These are phyloP conservation scores for Chrysopogon serrulatus DNA, from an alignment of 176 grass and related monocot genomes.

Conservation along the genomic window DNA sequence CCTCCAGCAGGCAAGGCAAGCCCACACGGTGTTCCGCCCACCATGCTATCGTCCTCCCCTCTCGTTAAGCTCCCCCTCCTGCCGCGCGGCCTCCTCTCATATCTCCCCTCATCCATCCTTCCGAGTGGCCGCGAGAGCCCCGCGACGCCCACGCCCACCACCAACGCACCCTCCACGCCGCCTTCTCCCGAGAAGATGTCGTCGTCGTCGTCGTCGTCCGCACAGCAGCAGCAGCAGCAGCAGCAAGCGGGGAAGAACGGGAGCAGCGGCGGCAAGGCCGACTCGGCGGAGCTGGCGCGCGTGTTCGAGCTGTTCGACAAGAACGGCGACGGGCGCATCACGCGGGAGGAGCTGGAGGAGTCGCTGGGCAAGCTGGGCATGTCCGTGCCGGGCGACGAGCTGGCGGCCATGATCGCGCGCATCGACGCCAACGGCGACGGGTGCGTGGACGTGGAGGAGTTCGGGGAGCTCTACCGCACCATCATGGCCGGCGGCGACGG, in stretches of 20 bases:
- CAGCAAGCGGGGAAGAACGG: background rate
- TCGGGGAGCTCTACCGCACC: conserved; percentile 53
- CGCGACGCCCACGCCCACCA: background rate
- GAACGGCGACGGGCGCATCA: conserved; percentile 69
- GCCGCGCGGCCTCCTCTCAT: conserved; percentile 40
- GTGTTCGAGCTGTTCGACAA: conserved; percentile 77
- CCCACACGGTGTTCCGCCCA: background rate
- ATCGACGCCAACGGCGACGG: conserved; percentile 75
- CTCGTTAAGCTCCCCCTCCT: conserved; percentile 27
- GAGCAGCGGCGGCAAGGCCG: background rate
- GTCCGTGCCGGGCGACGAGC: conserved; percentile 43
- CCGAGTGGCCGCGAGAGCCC: background rate
- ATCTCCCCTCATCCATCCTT: conserved; percentile 43
- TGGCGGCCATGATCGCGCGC: conserved; percentile 60
- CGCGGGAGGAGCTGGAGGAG: conserved; percentile 65
- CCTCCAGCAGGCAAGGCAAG: background rate
- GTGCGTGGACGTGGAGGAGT: conserved; percentile 76
- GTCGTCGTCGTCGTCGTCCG: background rate
- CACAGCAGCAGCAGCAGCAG: background rate
- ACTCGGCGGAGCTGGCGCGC: conserved; percentile 45
- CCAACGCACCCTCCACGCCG: background rate
- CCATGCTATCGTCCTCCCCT: conserved; percentile 22
- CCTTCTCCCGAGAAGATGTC: conserved; percentile 25
- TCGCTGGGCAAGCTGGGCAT: conserved; percentile 71
- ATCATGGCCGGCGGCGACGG: conserved; percentile 28